Evolutionary conservation across 306 rosid species (phyloP), one percentile per base, ranked within the genome.

Genomic region (Pueraria montana): DNA sequence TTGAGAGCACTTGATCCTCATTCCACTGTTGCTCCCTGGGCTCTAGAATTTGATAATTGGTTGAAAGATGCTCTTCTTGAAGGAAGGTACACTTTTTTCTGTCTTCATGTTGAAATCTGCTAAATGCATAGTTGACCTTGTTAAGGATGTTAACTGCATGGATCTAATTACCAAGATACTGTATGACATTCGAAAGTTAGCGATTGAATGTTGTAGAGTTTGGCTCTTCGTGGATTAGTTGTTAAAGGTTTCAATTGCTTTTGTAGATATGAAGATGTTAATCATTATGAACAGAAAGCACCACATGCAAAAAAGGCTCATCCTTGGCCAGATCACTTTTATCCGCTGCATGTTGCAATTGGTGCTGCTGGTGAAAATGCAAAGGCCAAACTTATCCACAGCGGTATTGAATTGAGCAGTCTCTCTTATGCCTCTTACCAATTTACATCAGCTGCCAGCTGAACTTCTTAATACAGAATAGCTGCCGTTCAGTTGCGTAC

Each of bases 341-440:
- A 68, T 56, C 98, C 98, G 0, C 65, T 95, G 73, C 95, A 93
- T 6, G 93, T 95, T 16, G 98, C 98, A 14, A 80, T 89, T 58
- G 98, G 97, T 17, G 97, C 98, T 5, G 95, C 97, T 3, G 95
- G 97, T 38, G 89, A 64, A 45, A 38, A 77, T 56, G 23, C 95
- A 0, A 89, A 90, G 85, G 89, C 97, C 0, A 90, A 91, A 81
- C 85, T 85, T 49, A 84, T 93, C 42, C 98, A 93, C 78, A 84
- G 72, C 53, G 88, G 94, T 72, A 90, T 94, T 92, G 83, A 82
- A 10, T 11, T 34, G 34, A 93, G 94, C 1, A 59, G 84, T 46
- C 89, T 90, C 67, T 95, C 98, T 24, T 95, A 91, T 79, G 91
- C 98, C 52, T 95, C 97, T 65, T 95, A 86, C 86, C 91, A 93